Percentiles rank a stretch among this genome's conserved stretches.
phyloP scores from a whole-genome alignment of 2,329 filamentous ascomycete genomes.

The Hypoxylon sp. region DNA sequence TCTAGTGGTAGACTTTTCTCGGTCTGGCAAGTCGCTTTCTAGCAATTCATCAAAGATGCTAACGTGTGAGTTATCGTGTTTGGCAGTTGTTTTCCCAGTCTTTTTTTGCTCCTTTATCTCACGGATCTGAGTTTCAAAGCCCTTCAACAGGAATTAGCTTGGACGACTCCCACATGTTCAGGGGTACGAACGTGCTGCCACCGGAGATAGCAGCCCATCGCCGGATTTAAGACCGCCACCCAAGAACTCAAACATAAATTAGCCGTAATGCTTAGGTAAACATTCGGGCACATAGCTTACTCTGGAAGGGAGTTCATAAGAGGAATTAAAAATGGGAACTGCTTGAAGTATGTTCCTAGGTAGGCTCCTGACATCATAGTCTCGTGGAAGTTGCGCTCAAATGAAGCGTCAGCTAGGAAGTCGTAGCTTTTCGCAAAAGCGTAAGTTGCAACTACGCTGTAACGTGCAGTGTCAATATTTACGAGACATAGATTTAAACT shows the following conservation, averaged over 20 bases:
- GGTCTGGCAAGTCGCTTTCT: constrained; percentile 34
- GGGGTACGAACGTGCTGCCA: constrained; percentile 8
- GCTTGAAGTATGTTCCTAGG: constrained; percentile 4
- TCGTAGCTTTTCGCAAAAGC: constrained; percentile 19
- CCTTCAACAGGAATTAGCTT: constrained; percentile 2
- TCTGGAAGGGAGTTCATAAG: constrained; percentile 4
- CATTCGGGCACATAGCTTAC: not conserved
- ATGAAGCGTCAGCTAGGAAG: constrained; percentile 17
- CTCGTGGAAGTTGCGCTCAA: constrained; percentile 7
- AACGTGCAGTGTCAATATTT: not conserved
- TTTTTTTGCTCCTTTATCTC: constrained; percentile 13
- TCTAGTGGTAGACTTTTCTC: constrained; percentile 34
- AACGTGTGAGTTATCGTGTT: constrained; percentile 13
- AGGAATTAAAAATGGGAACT: constrained; percentile 4
- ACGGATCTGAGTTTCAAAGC: constrained; percentile 9
- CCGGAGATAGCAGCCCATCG: constrained; percentile 2
- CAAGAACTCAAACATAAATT: constrained; percentile 4
- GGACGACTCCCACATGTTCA: not conserved
- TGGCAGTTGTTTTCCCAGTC: not conserved
- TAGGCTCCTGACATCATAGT: constrained; percentile 10
- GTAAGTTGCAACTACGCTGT: constrained; percentile 21
- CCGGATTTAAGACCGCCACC: not conserved
- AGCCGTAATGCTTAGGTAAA: not conserved
- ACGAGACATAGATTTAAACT: too few species aligned
- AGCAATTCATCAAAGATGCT: constrained; percentile 39